These are phyloP conservation scores for Arxiozyma telluris DNA, from an alignment of 1,139 yeast species.

Conservation along the genomic window DNA sequence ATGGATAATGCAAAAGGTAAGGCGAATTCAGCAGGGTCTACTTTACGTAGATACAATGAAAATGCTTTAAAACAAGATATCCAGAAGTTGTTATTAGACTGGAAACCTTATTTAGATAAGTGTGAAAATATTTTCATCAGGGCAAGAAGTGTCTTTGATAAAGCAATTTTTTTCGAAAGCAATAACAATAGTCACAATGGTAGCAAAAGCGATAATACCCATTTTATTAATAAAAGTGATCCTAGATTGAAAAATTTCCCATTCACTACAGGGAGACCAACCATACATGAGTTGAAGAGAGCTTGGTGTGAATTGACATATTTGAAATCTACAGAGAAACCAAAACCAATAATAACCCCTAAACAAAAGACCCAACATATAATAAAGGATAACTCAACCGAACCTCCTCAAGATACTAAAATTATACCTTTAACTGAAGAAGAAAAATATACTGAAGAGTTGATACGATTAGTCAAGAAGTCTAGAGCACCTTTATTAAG, in stretches of 20 bases:
- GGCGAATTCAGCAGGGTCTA: slow-evolving; percentile 94
- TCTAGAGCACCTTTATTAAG: slow-evolving; percentile 72
- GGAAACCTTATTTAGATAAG: slow-evolving; percentile 52
- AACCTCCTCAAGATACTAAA: slow-evolving; percentile 8
- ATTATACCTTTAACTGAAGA: slow-evolving; percentile 19
- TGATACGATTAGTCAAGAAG: slow-evolving; percentile 52
- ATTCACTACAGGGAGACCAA: slow-evolving; percentile 83
- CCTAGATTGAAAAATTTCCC: slow-evolving; percentile 62
- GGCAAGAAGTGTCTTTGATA: slow-evolving; percentile 69
- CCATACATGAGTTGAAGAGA: slow-evolving; percentile 66
- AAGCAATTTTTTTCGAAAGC: slow-evolving; percentile 56
- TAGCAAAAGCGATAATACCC: slow-evolving; percentile 36
- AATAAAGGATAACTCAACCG: slow-evolving; percentile 7
- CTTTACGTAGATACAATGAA: slow-evolving; percentile 82
- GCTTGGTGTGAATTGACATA: slow-evolving; percentile 79
- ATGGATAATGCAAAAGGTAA: slow-evolving; percentile 88
- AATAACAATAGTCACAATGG: slow-evolving; percentile 32
- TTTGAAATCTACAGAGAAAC: slow-evolving; percentile 46
- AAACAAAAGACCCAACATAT: slow-evolving; percentile 23
- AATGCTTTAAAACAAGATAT: slow-evolving; percentile 73
- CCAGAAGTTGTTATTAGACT: slow-evolving; percentile 50
- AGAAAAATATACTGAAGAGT: slow-evolving; percentile 44
- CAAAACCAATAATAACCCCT: slow-evolving; percentile 35
- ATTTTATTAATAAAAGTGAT: slow-evolving; percentile 40
- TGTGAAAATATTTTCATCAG: slow-evolving; percentile 71